These are phyloP conservation scores for Platanthera zijinensis DNA, from an alignment of 106 monocot species.

Conservation along the genomic window DNA sequence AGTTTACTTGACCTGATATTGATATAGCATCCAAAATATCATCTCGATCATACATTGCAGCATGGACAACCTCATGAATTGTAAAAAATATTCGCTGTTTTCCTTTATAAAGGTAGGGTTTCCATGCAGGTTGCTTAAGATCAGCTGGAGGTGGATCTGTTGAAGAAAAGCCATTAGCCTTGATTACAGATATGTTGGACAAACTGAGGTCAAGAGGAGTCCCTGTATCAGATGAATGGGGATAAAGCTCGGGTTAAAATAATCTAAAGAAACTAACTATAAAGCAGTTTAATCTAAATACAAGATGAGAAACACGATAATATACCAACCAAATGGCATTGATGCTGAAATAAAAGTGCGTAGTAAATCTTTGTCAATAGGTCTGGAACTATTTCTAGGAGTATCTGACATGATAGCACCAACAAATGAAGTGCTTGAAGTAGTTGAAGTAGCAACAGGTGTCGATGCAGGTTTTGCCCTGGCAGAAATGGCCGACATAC, in stretches of 20 bases:
- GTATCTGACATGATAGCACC: conserved; percentile 48
- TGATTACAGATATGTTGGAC: conserved; percentile 62
- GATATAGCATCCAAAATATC: conserved; percentile 77
- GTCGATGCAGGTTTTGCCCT: conserved; percentile 69
- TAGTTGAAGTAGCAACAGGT: conserved; percentile 39
- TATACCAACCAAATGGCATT: conserved; percentile 97
- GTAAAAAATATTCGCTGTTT: conserved; percentile 77
- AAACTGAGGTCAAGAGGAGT: conserved; percentile 81
- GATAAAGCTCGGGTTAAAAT: not conserved
- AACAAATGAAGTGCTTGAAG: conserved; percentile 35
- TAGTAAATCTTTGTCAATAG: conserved; percentile 77
- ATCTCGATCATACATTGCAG: conserved; percentile 89
- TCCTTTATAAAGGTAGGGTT: conserved; percentile 90
- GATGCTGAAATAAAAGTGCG: conserved; percentile 62
- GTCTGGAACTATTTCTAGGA: conserved; percentile 38
- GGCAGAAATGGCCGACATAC: conserved; percentile 66
- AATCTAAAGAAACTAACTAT: conserved; percentile 8
- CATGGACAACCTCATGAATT: conserved; percentile 62
- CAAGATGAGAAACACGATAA: conserved; percentile 42
- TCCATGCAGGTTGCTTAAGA: conserved; percentile 92
- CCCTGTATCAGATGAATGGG: conserved; percentile 30
- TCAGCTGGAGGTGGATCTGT: conserved; percentile 57
- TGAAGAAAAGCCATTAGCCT: conserved; percentile 67
- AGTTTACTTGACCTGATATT: conserved; percentile 88
- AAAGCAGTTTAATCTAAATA: not conserved